Percentiles rank a stretch among this genome's conserved stretches.
phyloP scores from a whole-genome alignment of 2,329 filamentous ascomycete species.

The Sporothrix curviconia region DNA sequence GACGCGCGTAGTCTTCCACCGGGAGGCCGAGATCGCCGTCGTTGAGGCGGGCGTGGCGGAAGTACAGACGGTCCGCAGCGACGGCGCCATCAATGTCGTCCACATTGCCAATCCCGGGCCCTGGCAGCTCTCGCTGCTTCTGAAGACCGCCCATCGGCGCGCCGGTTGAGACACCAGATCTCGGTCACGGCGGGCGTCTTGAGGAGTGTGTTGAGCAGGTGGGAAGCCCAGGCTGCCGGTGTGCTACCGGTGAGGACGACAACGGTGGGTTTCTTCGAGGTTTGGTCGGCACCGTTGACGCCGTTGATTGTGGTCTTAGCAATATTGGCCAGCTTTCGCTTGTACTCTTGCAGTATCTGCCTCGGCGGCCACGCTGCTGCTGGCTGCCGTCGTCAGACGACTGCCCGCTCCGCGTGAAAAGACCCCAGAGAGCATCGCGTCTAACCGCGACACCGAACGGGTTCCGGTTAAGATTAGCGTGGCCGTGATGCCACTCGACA shows the following conservation, averaged over 20 bases:
- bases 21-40: not conserved
- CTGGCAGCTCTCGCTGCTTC: not conserved
- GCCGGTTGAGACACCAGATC: slow-evolving; percentile 5
- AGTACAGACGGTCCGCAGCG: not conserved
- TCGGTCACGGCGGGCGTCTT: not conserved
- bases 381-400: not conserved
- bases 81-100: not conserved
- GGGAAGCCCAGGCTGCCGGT: slow-evolving; percentile 1
- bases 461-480: not conserved
- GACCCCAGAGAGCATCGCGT: not conserved
- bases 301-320: no score
- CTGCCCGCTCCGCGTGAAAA: not conserved
- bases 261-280: not conserved
- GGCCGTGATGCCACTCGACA: not conserved
- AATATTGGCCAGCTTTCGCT: not conserved
- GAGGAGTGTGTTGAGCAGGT: not conserved
- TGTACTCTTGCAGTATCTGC: not conserved
- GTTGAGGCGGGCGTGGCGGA: not conserved
- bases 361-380: not conserved
- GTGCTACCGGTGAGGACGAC: slow-evolving; percentile 9
- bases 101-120: no score
- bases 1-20: not conserved
- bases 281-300: not conserved
- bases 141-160: not conserved
- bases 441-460: no score